Conservation (phyloP, 768 basidiomycete species). For the Leccinellum albellum region DNA sequence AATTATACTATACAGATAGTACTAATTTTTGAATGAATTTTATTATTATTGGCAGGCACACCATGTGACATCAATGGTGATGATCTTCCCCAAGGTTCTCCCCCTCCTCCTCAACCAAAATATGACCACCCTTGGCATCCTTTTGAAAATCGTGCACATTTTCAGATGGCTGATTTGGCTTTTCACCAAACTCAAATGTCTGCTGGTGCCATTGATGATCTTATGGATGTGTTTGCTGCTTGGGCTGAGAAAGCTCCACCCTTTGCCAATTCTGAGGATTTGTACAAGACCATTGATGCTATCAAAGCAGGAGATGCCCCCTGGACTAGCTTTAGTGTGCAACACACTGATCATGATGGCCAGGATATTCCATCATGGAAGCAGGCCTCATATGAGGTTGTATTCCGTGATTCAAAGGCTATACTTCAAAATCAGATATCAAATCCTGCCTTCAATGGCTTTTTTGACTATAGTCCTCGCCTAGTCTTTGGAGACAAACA, state of each 20-base stretch:
- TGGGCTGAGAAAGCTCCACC: too few relatives aligned
- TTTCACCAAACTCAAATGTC: too few relatives aligned
- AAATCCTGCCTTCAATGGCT: not conserved
- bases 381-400: not conserved
- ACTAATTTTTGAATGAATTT: too few relatives aligned
- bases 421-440: not conserved
- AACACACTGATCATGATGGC: too few relatives aligned
- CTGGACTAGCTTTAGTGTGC: too few relatives aligned
- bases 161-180: not conserved
- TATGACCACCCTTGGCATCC: not conserved
- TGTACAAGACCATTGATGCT: too few relatives aligned
- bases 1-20: too few relatives aligned
- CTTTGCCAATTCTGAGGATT: too few relatives aligned
- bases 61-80: not conserved
- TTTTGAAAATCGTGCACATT: not conserved
- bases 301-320: too few relatives aligned
- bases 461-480: not conserved
- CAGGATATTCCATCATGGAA: not conserved
- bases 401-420: not conserved
- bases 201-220: too few relatives aligned
- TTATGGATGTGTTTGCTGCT: too few relatives aligned
- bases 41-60: not conserved
- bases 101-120: not conserved
- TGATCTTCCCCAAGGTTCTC: not conserved
- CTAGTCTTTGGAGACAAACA: not conserved